A percentile compares a stretch with the other conserved stretches of the same genome.
These are phyloP conservation scores for Escovopsis sp. DNA, from an alignment of 2,329 filamentous ascomycete genomes.

Conservation along the genomic window DNA sequence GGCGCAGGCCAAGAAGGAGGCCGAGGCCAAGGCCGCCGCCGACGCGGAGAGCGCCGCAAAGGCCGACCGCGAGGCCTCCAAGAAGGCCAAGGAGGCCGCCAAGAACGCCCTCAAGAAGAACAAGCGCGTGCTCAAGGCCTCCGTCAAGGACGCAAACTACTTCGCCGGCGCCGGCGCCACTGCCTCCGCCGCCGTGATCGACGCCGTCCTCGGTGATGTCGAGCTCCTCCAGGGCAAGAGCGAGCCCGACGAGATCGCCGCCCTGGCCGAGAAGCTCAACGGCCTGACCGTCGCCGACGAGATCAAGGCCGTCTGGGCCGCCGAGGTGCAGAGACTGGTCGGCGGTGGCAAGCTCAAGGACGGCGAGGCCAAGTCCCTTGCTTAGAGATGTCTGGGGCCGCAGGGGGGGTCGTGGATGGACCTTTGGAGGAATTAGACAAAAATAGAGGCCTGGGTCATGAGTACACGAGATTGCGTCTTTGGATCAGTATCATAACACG, in stretches of 20 bases:
- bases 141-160: slow-evolving; percentile 97
- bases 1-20: slow-evolving; percentile 67
- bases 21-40: slow-evolving; percentile 63
- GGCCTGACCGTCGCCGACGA: slow-evolving; percentile 64
- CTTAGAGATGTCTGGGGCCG: slow-evolving; percentile 12
- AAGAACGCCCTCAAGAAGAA: slow-evolving; percentile 99
- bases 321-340: slow-evolving; percentile 64
- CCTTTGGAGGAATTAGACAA: slow-evolving; percentile 1
- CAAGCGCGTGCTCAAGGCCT: slow-evolving; percentile 89
- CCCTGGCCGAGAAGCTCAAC: slow-evolving; percentile 65
- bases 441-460: not conserved
- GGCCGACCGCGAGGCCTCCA: slow-evolving; percentile 63
- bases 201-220: slow-evolving; percentile 69
- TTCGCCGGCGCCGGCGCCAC: slow-evolving; percentile 55
- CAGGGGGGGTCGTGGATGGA: too few species aligned
- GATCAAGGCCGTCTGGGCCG: slow-evolving; percentile 73
- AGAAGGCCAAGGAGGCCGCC: slow-evolving; percentile 97
- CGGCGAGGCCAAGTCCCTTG: slow-evolving; percentile 58
- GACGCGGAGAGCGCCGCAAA: slow-evolving; percentile 83
- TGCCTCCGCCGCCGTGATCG: slow-evolving; percentile 63
- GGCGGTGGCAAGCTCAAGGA: slow-evolving; percentile 76
- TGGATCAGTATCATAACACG: too few species aligned
- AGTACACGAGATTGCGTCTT: not conserved
- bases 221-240: slow-evolving; percentile 80
- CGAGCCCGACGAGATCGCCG: slow-evolving; percentile 79